A percentile compares a stretch with the other conserved stretches of the same genome.
Evolutionary conservation across 2,329 filamentous ascomycete genomes (phyloP).

Genomic region (Aureobasidium sp.): DNA sequence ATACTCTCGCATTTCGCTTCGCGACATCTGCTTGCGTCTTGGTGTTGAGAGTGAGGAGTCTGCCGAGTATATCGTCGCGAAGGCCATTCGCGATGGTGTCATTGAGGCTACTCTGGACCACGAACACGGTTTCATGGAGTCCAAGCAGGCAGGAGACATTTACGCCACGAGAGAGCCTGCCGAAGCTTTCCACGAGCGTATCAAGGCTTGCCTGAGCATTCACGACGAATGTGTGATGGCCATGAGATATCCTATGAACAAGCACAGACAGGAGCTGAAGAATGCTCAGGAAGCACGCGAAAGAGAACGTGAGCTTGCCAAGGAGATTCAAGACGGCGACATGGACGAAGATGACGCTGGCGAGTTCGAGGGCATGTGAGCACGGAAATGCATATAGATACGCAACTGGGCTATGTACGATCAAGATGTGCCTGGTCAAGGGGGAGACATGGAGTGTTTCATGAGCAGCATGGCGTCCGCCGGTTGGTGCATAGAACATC

Average conservation of each 20-base stretch:
- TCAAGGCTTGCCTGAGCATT: conserved; percentile 88
- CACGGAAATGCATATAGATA: conserved; percentile 1
- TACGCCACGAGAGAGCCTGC: conserved; percentile 97
- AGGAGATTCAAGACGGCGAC: conserved; percentile 99
- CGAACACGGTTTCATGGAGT: conserved; percentile 98
- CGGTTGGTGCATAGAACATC: conserved; percentile 18
- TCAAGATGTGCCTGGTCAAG: conserved; percentile 6
- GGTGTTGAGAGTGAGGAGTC: conserved; percentile 97
- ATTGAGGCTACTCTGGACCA: conserved; percentile 96
- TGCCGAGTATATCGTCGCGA: conserved; percentile 98
- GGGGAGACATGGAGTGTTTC: conserved; percentile 3
- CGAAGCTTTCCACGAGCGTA: conserved; percentile 98
- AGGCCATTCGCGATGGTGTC: conserved; percentile 97
- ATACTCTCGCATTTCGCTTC: conserved; percentile 96
- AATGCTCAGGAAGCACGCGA: conserved; percentile 99
- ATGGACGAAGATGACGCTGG: conserved; percentile 93
- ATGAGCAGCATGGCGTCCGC: conserved; percentile 19
- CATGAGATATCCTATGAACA: conserved; percentile 99
- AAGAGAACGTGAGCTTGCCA: conserved; percentile 95
- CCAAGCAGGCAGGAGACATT: conserved; percentile 94
- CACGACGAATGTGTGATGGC: conserved; percentile 99
- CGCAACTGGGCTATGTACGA: conserved; percentile 14
- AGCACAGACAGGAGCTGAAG: conserved; percentile 96
- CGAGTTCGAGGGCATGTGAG: conserved; percentile 93
- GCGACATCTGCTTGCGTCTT: conserved; percentile 96